Conservation (phyloP, 2,329 filamentous ascomycete genomes). For the Teratosphaeria destructans region DNA sequence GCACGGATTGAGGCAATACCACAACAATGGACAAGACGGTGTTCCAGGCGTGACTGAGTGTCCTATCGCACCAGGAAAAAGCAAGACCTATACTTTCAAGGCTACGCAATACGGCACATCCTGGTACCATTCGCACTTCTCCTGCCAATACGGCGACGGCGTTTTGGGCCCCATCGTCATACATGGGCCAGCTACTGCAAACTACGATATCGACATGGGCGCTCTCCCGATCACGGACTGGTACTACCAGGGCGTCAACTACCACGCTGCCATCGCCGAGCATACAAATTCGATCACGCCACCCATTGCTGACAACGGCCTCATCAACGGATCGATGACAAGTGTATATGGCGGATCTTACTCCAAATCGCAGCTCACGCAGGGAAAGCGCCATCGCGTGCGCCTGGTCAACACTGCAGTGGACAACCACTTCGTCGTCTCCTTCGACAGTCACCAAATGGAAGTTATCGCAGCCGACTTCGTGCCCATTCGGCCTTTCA, state of each 20-base stretch:
- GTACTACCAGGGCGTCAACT: slow-evolving; percentile 26
- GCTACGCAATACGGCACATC: slow-evolving; percentile 37
- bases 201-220: slow-evolving; percentile 56
- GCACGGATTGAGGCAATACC: slow-evolving; percentile 51
- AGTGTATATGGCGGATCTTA: slow-evolving; percentile 22
- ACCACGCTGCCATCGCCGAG: slow-evolving; percentile 21
- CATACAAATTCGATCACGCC: slow-evolving; percentile 20
- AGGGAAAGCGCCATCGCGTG: slow-evolving; percentile 33
- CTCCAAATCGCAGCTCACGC: slow-evolving; percentile 22
- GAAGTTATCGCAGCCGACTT: slow-evolving; percentile 29
- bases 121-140: slow-evolving; percentile 50
- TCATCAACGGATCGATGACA: slow-evolving; percentile 32
- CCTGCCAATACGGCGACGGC: slow-evolving; percentile 46
- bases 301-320: slow-evolving; percentile 41
- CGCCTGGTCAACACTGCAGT: slow-evolving; percentile 37
- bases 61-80: slow-evolving; percentile 39
- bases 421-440: slow-evolving; percentile 34
- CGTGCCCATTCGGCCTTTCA: slow-evolving; percentile 26
- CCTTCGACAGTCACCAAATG: slow-evolving; percentile 25
- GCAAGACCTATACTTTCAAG: slow-evolving; percentile 48
- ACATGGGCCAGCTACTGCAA: slow-evolving; percentile 46
- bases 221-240: slow-evolving; percentile 52
- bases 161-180: slow-evolving; percentile 52
- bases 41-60: slow-evolving; percentile 41
- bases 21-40: slow-evolving; percentile 48